Evolutionary conservation across 2,329 filamentous ascomycete species (phyloP).

Genomic region (Leptographium wingfieldii): DNA sequence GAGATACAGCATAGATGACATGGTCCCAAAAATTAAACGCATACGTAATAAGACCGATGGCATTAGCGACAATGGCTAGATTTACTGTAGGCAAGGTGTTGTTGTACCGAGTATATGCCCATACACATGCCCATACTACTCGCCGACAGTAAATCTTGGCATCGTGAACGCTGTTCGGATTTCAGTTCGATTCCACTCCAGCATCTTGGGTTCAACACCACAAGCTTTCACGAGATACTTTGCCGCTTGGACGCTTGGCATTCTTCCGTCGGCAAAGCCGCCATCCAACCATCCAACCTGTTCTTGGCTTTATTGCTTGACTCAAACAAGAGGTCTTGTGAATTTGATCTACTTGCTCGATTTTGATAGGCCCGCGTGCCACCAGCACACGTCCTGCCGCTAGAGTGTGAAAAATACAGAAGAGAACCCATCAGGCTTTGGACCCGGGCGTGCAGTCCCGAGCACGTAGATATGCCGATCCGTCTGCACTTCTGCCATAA

Average conservation of each 20-base stretch:
- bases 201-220: no score
- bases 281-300: not conserved
- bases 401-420: not conserved
- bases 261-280: not conserved
- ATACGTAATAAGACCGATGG: no score
- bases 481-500: no score
- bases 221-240: no score
- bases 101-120: not conserved
- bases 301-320: not conserved
- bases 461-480: no score
- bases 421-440: not conserved
- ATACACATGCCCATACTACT: not conserved
- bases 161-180: not conserved
- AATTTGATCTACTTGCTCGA: not conserved
- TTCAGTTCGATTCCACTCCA: no score
- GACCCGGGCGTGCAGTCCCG: no score
- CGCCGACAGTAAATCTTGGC: not conserved
- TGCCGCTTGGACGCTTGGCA: not conserved
- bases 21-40: no score
- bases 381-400: not conserved
- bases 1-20: no score
- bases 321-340: not conserved
- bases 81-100: no score
- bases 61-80: no score
- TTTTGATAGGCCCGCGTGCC: no score